Evolutionary conservation across 495 filamentous ascomycete species (phyloP).

Genomic region (Penicillium chermesinum): DNA sequence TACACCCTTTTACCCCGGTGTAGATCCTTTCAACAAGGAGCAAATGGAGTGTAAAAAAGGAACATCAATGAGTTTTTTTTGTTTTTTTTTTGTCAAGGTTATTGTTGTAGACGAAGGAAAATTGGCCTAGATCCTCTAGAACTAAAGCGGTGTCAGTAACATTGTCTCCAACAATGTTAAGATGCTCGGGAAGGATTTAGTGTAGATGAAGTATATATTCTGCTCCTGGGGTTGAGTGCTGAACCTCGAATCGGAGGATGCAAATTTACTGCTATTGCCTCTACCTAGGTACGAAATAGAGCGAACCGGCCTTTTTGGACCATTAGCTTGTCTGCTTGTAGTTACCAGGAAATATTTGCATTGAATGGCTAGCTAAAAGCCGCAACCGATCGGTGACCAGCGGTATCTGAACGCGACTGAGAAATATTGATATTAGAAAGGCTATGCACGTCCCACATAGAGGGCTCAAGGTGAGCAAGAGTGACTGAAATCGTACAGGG

Average conservation of each 20-base stretch:
- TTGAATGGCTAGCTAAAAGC: slow-evolving; percentile 24
- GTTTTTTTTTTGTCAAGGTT: background rate
- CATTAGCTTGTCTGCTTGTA: too few species aligned
- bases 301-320: too few species aligned
- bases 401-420: slow-evolving; percentile 27
- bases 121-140: too few species aligned
- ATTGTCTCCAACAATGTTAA: too few species aligned
- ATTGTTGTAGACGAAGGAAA: too few species aligned
- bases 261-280: background rate
- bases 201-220: too few species aligned
- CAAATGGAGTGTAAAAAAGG: background rate
- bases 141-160: too few species aligned
- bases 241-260: too few species aligned
- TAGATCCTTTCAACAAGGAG: background rate
- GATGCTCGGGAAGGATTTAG: too few species aligned
- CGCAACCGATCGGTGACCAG: slow-evolving; percentile 25
- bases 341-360: slow-evolving; percentile 23
- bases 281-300: too few species aligned
- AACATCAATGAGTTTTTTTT: background rate
- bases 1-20: background rate
- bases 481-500: slow-evolving; percentile 13
- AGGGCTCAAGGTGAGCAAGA: slow-evolving; percentile 10
- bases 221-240: too few species aligned
- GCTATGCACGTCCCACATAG: slow-evolving; percentile 19
- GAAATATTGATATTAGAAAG: slow-evolving; percentile 30